These are phyloP conservation scores for Aegilops umbellulata DNA, from an alignment of 176 grass and related monocot genomes.

Conservation along the genomic window DNA sequence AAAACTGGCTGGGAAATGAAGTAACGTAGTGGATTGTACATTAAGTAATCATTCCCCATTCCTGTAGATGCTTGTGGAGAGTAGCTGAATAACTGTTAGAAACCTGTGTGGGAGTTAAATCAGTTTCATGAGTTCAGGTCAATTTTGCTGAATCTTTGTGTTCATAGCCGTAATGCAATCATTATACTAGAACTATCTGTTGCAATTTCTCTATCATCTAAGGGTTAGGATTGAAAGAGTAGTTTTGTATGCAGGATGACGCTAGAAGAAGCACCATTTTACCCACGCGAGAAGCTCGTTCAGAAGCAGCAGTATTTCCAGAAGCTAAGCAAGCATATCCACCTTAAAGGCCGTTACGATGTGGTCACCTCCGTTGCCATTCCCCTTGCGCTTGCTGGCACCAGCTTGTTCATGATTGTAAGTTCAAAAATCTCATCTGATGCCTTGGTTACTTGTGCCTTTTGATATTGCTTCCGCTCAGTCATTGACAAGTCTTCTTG, in stretches of 20 bases:
- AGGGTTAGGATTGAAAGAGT: neutral
- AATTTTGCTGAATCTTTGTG: neutral
- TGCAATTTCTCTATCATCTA: neutral
- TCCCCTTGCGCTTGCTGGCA: constrained; percentile 53
- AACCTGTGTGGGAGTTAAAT: neutral
- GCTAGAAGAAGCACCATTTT: constrained; percentile 61
- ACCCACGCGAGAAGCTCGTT: constrained; percentile 51
- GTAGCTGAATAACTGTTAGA: neutral
- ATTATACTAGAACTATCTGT: neutral
- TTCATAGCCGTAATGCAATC: neutral
- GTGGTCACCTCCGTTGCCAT: constrained; percentile 58
- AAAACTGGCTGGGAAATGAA: too few species aligned
- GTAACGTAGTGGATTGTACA: neutral
- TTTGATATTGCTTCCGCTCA: neutral
- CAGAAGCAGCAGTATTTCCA: constrained; percentile 54
- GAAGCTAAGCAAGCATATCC: constrained; percentile 50
- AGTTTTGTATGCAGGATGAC: constrained; percentile 50
- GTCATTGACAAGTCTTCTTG: neutral
- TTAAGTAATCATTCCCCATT: neutral
- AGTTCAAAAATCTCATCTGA: neutral
- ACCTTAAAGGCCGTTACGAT: constrained; percentile 62
- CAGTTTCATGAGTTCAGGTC: neutral
- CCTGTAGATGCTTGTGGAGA: neutral
- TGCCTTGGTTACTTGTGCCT: neutral
- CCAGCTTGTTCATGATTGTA: constrained; percentile 58